phyloP scores from a whole-genome alignment of 2,329 filamentous ascomycete genomes.

The Gaeumannomyces sp. region DNA sequence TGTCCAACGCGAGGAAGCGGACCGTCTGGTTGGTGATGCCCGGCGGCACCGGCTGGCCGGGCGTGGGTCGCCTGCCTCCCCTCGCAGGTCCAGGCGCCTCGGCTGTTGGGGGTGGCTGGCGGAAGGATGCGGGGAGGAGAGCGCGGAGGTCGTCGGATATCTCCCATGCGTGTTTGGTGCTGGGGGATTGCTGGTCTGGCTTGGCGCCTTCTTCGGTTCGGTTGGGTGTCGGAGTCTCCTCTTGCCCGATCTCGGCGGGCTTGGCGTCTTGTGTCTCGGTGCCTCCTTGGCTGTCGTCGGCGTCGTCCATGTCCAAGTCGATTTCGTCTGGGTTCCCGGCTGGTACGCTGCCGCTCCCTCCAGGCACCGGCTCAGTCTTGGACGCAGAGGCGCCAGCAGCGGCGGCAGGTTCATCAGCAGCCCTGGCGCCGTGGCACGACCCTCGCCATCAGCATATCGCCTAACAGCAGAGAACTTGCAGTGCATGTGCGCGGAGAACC shows the following conservation, averaged over 20 bases:
- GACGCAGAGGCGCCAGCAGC: neutral
- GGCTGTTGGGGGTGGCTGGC: slow-evolving; percentile 31
- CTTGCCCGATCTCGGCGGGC: slow-evolving; percentile 8
- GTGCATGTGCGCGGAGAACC: slow-evolving; percentile 94
- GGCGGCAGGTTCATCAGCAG: slow-evolving; percentile 3
- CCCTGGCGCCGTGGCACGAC: slow-evolving; percentile 10
- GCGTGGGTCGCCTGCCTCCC: slow-evolving; percentile 23
- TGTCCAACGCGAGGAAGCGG: slow-evolving; percentile 84
- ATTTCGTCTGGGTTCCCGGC: slow-evolving; percentile 60
- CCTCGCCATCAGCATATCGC: slow-evolving; percentile 32
- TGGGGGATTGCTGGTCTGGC: neutral
- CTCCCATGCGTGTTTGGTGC: slow-evolving; percentile 12
- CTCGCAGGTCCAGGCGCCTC: neutral
- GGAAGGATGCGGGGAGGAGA: slow-evolving; percentile 72
- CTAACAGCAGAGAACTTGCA: slow-evolving; percentile 74
- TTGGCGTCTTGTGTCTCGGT: slow-evolving; percentile 14
- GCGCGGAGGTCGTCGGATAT: slow-evolving; percentile 60
- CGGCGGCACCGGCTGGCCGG: slow-evolving; percentile 59
- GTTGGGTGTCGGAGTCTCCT: slow-evolving; percentile 11
- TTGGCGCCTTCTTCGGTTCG: neutral
- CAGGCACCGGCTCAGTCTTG: neutral
- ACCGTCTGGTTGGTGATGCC: slow-evolving; percentile 74
- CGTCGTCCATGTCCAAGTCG: slow-evolving; percentile 57
- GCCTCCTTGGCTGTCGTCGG: slow-evolving; percentile 32
- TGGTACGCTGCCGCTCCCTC: slow-evolving; percentile 6